These are phyloP conservation scores for Pulveroboletus sp. DNA, from an alignment of 768 basidiomycete genomes.

Conservation along the genomic window DNA sequence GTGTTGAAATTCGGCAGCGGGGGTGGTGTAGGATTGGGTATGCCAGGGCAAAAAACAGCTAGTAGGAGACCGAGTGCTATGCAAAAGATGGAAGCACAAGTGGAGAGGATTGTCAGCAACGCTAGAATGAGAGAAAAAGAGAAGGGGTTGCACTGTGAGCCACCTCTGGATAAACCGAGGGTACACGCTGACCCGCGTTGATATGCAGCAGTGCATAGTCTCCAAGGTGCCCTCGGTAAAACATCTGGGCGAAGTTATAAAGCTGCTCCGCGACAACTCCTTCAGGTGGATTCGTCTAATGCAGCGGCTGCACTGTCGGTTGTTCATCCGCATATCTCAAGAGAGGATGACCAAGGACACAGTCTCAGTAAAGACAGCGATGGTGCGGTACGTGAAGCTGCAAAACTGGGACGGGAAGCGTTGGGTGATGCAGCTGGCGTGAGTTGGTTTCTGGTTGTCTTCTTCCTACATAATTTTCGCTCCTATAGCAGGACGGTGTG, in stretches of 20 bases:
- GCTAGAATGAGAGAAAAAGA: slow-evolving; percentile 84
- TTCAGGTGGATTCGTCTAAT: slow-evolving; percentile 72
- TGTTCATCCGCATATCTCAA: slow-evolving; percentile 48
- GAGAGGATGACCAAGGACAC: slow-evolving; percentile 39
- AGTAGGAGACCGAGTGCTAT: slow-evolving; percentile 77
- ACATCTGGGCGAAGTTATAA: slow-evolving; percentile 92
- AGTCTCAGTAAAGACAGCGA: slow-evolving; percentile 34
- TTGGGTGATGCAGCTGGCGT: slow-evolving; percentile 58
- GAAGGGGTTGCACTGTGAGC: slow-evolving; percentile 59
- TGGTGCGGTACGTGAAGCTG: slow-evolving; percentile 67
- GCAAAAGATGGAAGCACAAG: slow-evolving; percentile 92
- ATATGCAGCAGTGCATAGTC: slow-evolving; percentile 57
- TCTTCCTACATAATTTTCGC: not conserved
- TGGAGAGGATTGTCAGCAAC: slow-evolving; percentile 92
- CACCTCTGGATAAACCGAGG: not conserved
- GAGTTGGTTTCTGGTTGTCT: slow-evolving; percentile 7
- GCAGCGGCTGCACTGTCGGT: slow-evolving; percentile 34
- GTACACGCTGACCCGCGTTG: slow-evolving; percentile 1
- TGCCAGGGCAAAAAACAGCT: slow-evolving; percentile 44
- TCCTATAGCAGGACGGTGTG: slow-evolving; percentile 52
- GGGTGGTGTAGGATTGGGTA: slow-evolving; percentile 73
- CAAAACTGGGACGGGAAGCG: slow-evolving; percentile 70
- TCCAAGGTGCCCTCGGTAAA: slow-evolving; percentile 92
- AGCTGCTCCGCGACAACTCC: slow-evolving; percentile 91
- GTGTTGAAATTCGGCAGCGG: slow-evolving; percentile 87